Evolutionary conservation across 106 monocot species (phyloP).

Genomic region (Chionographis japonica): DNA sequence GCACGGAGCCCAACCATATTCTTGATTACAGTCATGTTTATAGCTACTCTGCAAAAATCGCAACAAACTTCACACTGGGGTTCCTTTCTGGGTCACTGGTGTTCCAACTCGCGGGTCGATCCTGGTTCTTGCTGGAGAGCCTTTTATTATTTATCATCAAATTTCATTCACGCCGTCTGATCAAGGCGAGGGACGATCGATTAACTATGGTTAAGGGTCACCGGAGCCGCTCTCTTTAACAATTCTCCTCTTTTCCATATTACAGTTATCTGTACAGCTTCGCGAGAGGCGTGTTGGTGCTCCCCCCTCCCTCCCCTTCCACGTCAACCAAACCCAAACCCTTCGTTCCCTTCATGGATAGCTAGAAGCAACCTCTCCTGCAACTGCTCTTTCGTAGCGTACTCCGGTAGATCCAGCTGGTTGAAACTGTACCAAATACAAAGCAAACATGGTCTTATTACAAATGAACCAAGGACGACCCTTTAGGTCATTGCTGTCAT

Average conservation of each 20-base stretch:
- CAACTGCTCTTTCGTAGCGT: slow-evolving; percentile 83
- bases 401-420: slow-evolving; percentile 90
- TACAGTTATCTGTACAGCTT: slow-evolving; percentile 29
- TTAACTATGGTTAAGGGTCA: too few species aligned
- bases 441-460: not conserved
- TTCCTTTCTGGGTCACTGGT: too few species aligned
- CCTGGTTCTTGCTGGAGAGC: too few species aligned
- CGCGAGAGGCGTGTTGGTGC: not conserved
- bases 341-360: slow-evolving; percentile 93
- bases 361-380: slow-evolving; percentile 84
- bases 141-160: too few species aligned
- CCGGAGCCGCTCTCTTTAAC: not conserved
- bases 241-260: slow-evolving; percentile 6
- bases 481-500: not conserved
- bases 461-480: not conserved
- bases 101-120: too few species aligned
- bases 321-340: slow-evolving; percentile 82
- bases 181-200: too few species aligned
- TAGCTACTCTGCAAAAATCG: too few species aligned
- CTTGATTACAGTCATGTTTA: too few species aligned
- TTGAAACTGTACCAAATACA: slow-evolving; percentile 64
- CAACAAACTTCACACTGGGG: too few species aligned
- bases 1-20: too few species aligned
- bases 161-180: too few species aligned
- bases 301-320: too few species aligned